Evolutionary conservation across 1,284 basidiomycete genomes (phyloP).

Genomic region (Leccinum solheimii): DNA sequence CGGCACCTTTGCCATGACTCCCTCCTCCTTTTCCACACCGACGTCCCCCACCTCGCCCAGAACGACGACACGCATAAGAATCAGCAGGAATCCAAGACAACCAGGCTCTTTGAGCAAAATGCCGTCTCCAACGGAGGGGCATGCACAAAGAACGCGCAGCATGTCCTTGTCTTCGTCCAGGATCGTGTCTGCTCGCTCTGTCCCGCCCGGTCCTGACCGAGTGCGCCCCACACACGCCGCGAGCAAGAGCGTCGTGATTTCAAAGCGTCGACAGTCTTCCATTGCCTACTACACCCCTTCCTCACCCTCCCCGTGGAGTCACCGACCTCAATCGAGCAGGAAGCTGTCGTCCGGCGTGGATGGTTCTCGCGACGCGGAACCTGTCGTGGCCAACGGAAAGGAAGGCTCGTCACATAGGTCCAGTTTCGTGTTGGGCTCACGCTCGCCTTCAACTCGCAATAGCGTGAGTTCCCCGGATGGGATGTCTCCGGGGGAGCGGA

Average conservation of each 20-base stretch:
- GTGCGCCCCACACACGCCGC: conserved; percentile 5
- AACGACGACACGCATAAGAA: conserved; percentile 10
- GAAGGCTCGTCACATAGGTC: conserved; percentile 23
- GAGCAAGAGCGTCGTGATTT: neutral
- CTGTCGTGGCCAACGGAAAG: conserved; percentile 8
- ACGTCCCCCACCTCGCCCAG: conserved; percentile 22
- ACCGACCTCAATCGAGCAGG: conserved; percentile 7
- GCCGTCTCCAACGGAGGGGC: neutral
- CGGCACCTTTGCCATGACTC: neutral
- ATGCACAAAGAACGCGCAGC: conserved; percentile 1
- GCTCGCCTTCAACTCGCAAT: conserved; percentile 17
- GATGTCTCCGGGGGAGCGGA: conserved; percentile 18
- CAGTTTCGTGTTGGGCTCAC: conserved; percentile 20
- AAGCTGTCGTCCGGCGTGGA: conserved; percentile 4
- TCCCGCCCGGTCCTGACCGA: neutral
- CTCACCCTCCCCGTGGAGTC: conserved; percentile 29
- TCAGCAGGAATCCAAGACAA: conserved; percentile 15
- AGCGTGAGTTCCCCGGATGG: conserved; percentile 18
- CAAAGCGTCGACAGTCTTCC: conserved; percentile 54
- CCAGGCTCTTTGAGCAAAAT: neutral
- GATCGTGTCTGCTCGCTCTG: neutral
- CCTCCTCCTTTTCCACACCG: conserved; percentile 19
- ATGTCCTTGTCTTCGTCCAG: conserved; percentile 11
- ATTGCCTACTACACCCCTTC: conserved; percentile 52
- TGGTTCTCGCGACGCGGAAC: conserved; percentile 7